Conservation (phyloP, 306 rosid genomes). For the Corylus avellana region DNA sequence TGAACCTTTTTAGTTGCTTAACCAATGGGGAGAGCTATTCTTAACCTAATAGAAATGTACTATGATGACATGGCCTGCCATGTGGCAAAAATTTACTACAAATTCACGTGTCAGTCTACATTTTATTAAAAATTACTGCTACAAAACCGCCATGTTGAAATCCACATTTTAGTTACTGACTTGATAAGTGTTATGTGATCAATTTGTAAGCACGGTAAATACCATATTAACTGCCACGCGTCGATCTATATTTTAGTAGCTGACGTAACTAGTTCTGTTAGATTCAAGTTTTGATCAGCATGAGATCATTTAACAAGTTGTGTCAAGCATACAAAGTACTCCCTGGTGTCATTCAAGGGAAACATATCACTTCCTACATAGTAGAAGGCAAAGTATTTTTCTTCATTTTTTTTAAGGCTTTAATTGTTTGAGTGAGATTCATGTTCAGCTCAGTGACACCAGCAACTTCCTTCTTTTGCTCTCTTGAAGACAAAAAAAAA, state of each 20-base stretch:
- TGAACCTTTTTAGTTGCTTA: slow-evolving; percentile 20
- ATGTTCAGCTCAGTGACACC: slow-evolving; percentile 35
- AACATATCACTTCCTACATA: background rate
- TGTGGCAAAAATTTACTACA: background rate
- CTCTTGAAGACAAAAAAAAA: background rate
- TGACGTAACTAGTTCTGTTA: background rate
- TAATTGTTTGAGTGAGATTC: slow-evolving; percentile 32
- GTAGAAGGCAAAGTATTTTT: slow-evolving; percentile 13
- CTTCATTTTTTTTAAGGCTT: slow-evolving; percentile 15
- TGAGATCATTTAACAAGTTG: background rate
- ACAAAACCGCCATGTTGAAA: too few relatives aligned
- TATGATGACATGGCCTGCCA: slow-evolving; percentile 21
- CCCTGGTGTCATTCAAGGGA: slow-evolving; percentile 12
- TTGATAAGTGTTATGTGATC: too few relatives aligned
- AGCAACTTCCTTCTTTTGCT: slow-evolving; percentile 19
- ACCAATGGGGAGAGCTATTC: background rate
- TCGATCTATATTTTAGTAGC: too few relatives aligned
- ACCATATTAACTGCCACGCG: too few relatives aligned
- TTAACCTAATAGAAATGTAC: slow-evolving; percentile 18
- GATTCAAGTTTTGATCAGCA: background rate
- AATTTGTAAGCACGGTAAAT: too few relatives aligned
- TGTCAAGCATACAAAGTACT: background rate
- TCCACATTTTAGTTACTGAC: too few relatives aligned
- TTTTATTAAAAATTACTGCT: too few relatives aligned
- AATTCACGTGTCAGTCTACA: too few relatives aligned